A percentile compares a stretch with the other conserved stretches of the same genome.
These are phyloP conservation scores for Trichosporon sp. DNA, from an alignment of 1,284 basidiomycete genomes.

Conservation along the genomic window DNA sequence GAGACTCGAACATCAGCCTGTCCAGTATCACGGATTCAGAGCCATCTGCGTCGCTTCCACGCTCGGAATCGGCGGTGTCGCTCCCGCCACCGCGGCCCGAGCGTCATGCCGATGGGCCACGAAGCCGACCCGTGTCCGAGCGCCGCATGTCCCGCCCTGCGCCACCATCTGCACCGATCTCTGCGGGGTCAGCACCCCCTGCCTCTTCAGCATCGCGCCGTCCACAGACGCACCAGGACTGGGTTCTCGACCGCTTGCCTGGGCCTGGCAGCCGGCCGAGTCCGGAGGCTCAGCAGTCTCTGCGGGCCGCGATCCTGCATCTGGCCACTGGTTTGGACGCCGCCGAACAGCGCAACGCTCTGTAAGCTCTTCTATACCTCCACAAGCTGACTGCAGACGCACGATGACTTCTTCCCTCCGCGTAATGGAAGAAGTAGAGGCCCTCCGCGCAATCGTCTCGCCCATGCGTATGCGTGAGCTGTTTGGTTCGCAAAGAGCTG, in stretches of 20 bases:
- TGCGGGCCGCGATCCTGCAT: constrained; percentile 38
- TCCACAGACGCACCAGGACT: constrained; percentile 20
- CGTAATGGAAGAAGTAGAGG: constrained; percentile 73
- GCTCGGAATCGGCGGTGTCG: neutral
- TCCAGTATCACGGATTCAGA: neutral
- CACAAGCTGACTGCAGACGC: constrained; percentile 34
- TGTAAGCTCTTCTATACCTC: constrained; percentile 29
- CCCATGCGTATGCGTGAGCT: constrained; percentile 69
- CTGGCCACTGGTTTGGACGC: constrained; percentile 44
- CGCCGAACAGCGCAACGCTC: constrained; percentile 45
- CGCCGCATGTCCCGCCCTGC: constrained; percentile 14
- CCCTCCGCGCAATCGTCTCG: constrained; percentile 70
- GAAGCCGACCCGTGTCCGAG: neutral
- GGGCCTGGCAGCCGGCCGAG: neutral
- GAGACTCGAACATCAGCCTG: neutral
- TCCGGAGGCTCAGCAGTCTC: constrained; percentile 22
- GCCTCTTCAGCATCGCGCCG: neutral
- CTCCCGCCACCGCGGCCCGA: neutral
- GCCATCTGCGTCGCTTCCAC: neutral
- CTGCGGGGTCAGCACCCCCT: neutral
- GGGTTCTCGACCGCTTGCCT: constrained; percentile 22
- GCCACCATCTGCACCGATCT: neutral
- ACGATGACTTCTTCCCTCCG: constrained; percentile 69
- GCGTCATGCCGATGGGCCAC: neutral
- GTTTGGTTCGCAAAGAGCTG: neutral